A percentile compares a stretch with the other conserved stretches of the same genome.
Evolutionary conservation across 1,284 basidiomycete genomes (phyloP).

Genomic region (Athelia psychrophila): DNA sequence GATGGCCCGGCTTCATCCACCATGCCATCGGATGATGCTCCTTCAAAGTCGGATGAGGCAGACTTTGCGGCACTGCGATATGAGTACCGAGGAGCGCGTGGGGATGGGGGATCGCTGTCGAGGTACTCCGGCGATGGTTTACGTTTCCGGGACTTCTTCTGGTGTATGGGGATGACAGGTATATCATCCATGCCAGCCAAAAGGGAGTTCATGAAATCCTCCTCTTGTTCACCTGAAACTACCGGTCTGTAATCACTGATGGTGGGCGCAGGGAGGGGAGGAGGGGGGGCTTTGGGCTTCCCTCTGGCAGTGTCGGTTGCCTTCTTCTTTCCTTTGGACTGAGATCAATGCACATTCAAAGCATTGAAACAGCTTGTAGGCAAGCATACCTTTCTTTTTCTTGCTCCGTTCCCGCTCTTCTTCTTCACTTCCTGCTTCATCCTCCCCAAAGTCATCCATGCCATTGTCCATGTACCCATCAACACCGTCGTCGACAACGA

Average conservation of each 20-base stretch:
- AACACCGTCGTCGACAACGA: conserved; percentile 93
- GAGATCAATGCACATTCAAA: conserved; percentile 22
- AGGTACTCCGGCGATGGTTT: conserved; percentile 63
- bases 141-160: conserved; percentile 57
- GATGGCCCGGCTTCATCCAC: conserved; percentile 45
- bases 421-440: conserved; percentile 44
- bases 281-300: conserved; percentile 44
- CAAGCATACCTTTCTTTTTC: conserved; percentile 33
- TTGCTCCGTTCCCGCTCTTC: conserved; percentile 35
- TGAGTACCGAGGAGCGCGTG: conserved; percentile 30
- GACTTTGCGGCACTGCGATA: conserved; percentile 23
- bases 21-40: conserved; percentile 57
- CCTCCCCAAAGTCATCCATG: conserved; percentile 86
- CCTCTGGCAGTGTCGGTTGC: conserved; percentile 33
- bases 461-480: conserved; percentile 95
- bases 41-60: conserved; percentile 30
- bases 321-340: conserved; percentile 46
- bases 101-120: conserved; percentile 28
- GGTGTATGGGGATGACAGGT: conserved; percentile 28
- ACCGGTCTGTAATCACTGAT: conserved; percentile 77
- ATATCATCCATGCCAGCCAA: conserved; percentile 64
- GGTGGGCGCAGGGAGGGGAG: conserved; percentile 51
- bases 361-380: neutral
- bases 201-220: conserved; percentile 82
- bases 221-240: conserved; percentile 74